Conservation (phyloP, 1,139 yeast genomes). For the Yamadazyma triangularis region DNA sequence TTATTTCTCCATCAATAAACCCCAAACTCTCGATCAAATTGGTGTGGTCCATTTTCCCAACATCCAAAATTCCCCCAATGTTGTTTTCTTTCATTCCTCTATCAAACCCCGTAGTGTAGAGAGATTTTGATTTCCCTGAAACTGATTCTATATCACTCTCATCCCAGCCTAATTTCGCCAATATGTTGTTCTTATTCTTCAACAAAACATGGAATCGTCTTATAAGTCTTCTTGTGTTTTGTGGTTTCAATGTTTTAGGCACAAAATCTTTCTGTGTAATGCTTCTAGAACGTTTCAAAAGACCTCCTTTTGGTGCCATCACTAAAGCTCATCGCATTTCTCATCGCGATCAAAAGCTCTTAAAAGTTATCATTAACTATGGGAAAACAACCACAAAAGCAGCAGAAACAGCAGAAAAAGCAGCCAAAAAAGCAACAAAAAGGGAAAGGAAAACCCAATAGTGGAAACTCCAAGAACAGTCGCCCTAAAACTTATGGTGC, state of each 20-base stretch:
- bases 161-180: constrained; percentile 20
- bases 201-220: constrained; percentile 63
- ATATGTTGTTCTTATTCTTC: constrained; percentile 42
- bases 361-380: too few relatives aligned
- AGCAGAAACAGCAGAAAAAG: not conserved
- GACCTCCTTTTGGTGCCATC: constrained; percentile 4
- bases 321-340: not conserved
- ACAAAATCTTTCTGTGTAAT: constrained; percentile 15
- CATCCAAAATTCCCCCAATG: not conserved
- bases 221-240: constrained; percentile 60
- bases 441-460: constrained; percentile 21
- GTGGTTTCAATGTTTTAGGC: constrained; percentile 53
- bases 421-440: not conserved
- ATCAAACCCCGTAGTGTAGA: constrained; percentile 16
- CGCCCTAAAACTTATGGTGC: too few relatives aligned
- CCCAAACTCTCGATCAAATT: constrained; percentile 35
- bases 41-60: constrained; percentile 16
- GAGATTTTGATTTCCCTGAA: not conserved
- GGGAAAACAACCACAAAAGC: not conserved
- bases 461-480: too few relatives aligned
- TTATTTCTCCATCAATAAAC: constrained; percentile 55
- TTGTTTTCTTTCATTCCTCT: constrained; percentile 8
- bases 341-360: not conserved
- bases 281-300: constrained; percentile 10
- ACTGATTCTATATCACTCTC: constrained; percentile 1